Evolutionary conservation across 2,329 filamentous ascomycete species (phyloP).

Genomic region (Macrophomina tecta): DNA sequence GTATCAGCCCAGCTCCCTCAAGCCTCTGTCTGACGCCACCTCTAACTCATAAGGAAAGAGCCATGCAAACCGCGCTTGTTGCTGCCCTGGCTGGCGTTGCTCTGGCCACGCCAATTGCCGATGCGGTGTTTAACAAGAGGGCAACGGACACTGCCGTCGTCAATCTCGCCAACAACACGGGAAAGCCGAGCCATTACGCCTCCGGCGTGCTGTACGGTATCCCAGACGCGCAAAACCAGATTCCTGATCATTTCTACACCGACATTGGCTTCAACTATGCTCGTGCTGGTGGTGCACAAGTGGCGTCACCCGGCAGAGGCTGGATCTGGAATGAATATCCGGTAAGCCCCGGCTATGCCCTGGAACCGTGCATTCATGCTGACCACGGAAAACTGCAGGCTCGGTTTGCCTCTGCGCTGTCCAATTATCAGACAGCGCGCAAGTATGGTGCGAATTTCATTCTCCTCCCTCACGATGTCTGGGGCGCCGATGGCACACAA

Average conservation of each 20-base stretch:
- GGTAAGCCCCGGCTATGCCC: conserved; percentile 30
- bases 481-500: conserved; percentile 55
- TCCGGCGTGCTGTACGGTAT: conserved; percentile 53
- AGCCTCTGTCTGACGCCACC: neutral
- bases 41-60: neutral
- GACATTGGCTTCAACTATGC: conserved; percentile 50
- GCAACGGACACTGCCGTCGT: conserved; percentile 35
- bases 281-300: conserved; percentile 52
- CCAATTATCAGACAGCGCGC: conserved; percentile 53
- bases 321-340: conserved; percentile 43
- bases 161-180: conserved; percentile 40
- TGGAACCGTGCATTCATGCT: conserved; percentile 4
- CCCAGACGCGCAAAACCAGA: conserved; percentile 46
- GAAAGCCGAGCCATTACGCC: conserved; percentile 45
- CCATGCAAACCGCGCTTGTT: neutral
- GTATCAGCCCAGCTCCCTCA: too few species aligned
- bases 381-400: conserved; percentile 29
- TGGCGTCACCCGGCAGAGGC: conserved; percentile 41
- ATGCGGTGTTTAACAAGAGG: conserved; percentile 2
- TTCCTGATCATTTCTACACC: conserved; percentile 48
- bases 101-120: conserved; percentile 5
- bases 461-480: conserved; percentile 54
- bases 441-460: conserved; percentile 53
- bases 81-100: neutral
- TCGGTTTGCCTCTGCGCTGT: conserved; percentile 52